These are phyloP conservation scores for Hericium rajendrae DNA, from an alignment of 768 basidiomycete species.

Conservation along the genomic window DNA sequence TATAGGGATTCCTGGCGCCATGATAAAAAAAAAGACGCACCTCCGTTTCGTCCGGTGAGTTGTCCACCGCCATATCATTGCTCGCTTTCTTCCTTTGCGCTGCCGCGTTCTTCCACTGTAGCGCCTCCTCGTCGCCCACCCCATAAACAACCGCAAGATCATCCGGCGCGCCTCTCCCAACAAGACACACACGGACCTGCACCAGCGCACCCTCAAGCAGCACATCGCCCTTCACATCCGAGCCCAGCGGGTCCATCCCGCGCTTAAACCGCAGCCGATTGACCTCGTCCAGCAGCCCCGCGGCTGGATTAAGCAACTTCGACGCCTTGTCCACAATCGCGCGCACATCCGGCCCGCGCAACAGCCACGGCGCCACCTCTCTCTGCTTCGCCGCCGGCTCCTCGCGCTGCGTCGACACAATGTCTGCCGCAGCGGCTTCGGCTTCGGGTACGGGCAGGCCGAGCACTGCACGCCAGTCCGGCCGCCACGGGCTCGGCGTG, in stretches of 20 bases:
- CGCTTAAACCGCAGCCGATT: constrained; percentile 54
- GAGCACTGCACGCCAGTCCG: constrained; percentile 71
- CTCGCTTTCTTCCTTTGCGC: constrained; percentile 15
- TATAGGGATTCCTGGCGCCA: not conserved
- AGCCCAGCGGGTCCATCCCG: constrained; percentile 30
- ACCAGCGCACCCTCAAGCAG: constrained; percentile 57
- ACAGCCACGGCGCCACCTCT: constrained; percentile 49
- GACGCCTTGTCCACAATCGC: constrained; percentile 34
- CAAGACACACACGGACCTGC: constrained; percentile 51
- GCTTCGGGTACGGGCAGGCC: constrained; percentile 26
- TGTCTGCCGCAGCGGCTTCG: not conserved
- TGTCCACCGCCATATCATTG: constrained; percentile 14
- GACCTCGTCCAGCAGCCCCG: constrained; percentile 41
- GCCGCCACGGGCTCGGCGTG: constrained; percentile 61
- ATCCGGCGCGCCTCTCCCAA: constrained; percentile 59
- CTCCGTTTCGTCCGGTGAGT: constrained; percentile 20
- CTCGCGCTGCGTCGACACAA: constrained; percentile 45
- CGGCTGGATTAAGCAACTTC: constrained; percentile 30
- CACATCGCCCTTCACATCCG: constrained; percentile 26
- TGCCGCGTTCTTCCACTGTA: constrained; percentile 34
- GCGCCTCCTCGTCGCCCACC: constrained; percentile 44
- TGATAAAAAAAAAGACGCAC: constrained; percentile 7
- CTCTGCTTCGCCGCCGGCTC: constrained; percentile 10
- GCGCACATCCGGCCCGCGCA: constrained; percentile 46
- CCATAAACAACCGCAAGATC: constrained; percentile 69